Conservation (phyloP, 2,329 filamentous ascomycete genomes). For the Epichloe festucae region DNA sequence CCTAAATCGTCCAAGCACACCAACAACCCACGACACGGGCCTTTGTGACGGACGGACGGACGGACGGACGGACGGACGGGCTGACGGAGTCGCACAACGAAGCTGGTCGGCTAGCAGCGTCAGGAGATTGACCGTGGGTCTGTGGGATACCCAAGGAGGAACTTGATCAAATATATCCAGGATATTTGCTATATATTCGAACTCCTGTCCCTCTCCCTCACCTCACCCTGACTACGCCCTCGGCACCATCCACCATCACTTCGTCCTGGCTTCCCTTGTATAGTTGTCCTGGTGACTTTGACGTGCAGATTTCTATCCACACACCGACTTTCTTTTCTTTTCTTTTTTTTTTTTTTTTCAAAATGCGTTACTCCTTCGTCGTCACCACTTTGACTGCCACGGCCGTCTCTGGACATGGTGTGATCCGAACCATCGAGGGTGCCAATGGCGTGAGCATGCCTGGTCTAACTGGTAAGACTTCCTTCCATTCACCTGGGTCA, state of each 20-base stretch:
- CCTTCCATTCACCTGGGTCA: slow-evolving; percentile 5
- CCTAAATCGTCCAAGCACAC: background rate
- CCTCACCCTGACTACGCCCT: background rate
- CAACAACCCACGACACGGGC: too few species aligned
- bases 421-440: background rate
- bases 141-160: too few species aligned
- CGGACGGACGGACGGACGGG: background rate
- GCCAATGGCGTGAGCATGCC: slow-evolving; percentile 4
- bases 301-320: background rate
- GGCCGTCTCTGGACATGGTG: slow-evolving; percentile 2
- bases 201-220: background rate
- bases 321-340: too few species aligned
- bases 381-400: slow-evolving; percentile 18
- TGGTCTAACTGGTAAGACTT: slow-evolving; percentile 4
- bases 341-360: background rate
- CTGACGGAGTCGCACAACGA: background rate
- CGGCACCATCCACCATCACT: background rate
- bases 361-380: slow-evolving; percentile 17
- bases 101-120: background rate
- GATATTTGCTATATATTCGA: background rate
- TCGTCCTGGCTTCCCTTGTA: background rate
- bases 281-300: slow-evolving; percentile 2
- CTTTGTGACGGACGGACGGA: background rate
- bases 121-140: too few species aligned
- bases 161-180: background rate